Percentiles rank a stretch among this genome's conserved stretches.
phyloP scores from a whole-genome alignment of 2,329 filamentous ascomycete species.

The Xylaria sp. region DNA sequence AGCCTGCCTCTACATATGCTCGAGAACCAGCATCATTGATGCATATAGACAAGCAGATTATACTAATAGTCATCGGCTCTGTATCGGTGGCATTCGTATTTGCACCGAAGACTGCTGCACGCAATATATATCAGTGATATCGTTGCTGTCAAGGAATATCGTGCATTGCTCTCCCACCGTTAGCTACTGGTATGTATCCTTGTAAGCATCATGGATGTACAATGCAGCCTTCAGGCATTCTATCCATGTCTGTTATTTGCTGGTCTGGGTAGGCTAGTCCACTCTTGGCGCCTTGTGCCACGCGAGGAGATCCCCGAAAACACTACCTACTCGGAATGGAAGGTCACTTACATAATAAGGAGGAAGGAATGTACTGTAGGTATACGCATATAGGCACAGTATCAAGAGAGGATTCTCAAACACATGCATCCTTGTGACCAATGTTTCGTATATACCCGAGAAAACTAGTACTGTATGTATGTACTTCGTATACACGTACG shows the following conservation, averaged over 20 bases:
- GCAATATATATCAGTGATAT: constrained; percentile 1
- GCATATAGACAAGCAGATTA: not conserved
- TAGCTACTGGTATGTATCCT: not conserved
- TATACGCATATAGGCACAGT: not conserved
- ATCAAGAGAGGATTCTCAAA: constrained; percentile 1
- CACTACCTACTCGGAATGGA: constrained; percentile 9
- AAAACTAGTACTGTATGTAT: not conserved
- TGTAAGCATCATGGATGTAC: not conserved
- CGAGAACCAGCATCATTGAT: not conserved
- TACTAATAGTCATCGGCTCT: not conserved
- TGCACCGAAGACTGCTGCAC: not conserved
- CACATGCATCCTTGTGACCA: constrained; percentile 19
- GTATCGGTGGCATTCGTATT: constrained; percentile 1
- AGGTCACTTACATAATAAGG: not conserved
- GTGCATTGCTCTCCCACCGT: not conserved
- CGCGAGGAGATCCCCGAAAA: constrained; percentile 16
- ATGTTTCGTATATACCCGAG: not conserved
- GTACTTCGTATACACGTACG: constrained; percentile 3
- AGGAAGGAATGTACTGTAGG: not conserved
- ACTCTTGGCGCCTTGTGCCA: constrained; percentile 3
- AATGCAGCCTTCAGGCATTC: not conserved
- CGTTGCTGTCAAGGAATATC: constrained; percentile 7
- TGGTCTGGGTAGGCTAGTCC: not conserved
- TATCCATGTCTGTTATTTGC: not conserved
- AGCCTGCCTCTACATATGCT: not conserved